Conservation (phyloP, 176 grass and related monocot species). For the sorghum (Sorghum bicolor) region DNA sequence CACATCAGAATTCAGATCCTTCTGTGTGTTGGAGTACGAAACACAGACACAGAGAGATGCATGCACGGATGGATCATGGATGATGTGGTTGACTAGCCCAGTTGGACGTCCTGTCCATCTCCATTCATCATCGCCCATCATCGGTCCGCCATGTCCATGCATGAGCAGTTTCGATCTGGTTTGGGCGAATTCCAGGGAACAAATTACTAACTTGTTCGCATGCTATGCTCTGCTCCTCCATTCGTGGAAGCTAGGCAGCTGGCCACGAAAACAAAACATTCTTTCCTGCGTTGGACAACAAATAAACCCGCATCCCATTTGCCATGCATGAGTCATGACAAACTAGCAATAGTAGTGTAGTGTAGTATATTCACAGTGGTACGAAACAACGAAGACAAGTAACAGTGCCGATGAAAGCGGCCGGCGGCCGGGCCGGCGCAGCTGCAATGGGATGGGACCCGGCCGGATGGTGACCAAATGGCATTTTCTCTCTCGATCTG, state of each 20-base stretch:
- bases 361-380: not conserved
- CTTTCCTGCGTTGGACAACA: not conserved
- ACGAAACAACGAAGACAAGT: not conserved
- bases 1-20: no score
- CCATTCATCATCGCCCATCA: not conserved
- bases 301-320: not conserved
- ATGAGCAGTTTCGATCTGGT: not conserved
- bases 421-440: not conserved
- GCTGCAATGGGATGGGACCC: no score
- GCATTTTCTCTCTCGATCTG: not conserved
- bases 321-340: not conserved
- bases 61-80: not conserved
- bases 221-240: not conserved
- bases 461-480: not conserved
- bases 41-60: not conserved
- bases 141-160: not conserved
- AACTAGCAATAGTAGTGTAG: not conserved
- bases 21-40: not conserved
- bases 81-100: not conserved
- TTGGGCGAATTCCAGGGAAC: not conserved
- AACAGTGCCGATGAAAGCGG: not conserved
- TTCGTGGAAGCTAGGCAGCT: not conserved
- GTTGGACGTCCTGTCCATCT: no score
- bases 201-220: not conserved
- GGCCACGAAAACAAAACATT: not conserved